Evolutionary conservation across 768 basidiomycete genomes (phyloP).

Genomic region (Pluteus cervinus): DNA sequence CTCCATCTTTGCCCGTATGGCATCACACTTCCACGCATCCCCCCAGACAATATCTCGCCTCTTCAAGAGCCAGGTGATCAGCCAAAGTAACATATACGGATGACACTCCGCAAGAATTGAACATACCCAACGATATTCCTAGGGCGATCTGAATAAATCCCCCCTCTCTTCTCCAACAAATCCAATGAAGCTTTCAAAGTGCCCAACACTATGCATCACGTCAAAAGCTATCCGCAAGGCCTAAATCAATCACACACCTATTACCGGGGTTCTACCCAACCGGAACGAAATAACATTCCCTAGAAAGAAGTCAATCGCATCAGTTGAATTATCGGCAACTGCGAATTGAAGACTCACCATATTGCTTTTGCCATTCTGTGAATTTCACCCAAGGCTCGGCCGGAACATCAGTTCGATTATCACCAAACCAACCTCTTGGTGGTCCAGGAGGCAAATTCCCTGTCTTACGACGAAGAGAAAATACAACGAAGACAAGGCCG

Average conservation of each 20-base stretch:
- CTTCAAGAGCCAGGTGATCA: conserved; percentile 6
- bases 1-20: conserved; percentile 25
- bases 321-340: no score
- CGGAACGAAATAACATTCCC: conserved; percentile 15
- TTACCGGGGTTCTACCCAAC: conserved; percentile 15
- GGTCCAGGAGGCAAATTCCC: conserved; percentile 15
- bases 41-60: conserved; percentile 23
- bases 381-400: conserved; percentile 14
- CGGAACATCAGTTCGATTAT: conserved; percentile 12
- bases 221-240: not conserved
- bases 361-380: conserved; percentile 11
- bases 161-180: conserved; percentile 24
- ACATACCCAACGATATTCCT: conserved; percentile 23
- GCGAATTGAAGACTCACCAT: conserved; percentile 9
- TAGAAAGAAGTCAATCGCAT: not conserved
- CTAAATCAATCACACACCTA: conserved; percentile 12
- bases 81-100: not conserved
- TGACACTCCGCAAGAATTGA: no score
- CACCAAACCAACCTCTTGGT: conserved; percentile 9
- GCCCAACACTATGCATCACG: conserved; percentile 16
- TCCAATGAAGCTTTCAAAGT: conserved; percentile 22
- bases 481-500: no score
- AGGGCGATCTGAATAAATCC: conserved; percentile 28
- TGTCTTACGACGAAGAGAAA: no score
- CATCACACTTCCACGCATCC: conserved; percentile 26